Base-by-base conservation (phyloP, 2,329 filamentous ascomycete species). In the Diplodia mutila region DNA sequence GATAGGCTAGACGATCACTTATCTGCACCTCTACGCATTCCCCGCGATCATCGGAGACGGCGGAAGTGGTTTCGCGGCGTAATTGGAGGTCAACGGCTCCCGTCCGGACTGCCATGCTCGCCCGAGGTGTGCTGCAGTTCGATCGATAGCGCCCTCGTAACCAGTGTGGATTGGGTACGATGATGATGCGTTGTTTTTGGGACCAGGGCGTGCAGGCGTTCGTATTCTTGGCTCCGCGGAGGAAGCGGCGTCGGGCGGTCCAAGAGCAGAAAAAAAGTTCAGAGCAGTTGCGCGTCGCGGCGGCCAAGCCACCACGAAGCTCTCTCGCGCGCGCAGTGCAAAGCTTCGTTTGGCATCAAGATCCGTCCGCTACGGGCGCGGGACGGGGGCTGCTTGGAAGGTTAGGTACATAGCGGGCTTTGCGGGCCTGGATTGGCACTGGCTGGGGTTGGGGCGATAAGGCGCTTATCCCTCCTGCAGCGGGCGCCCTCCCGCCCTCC, bases 241-340 rank as follows among this genome's bases (percentile, higher is more conserved):
- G 48, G 21, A n/a, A 29, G 51, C 27, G 23, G 25, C 51, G 51
- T 25, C 25, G 23, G 6, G 42, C 42, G 18, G 1, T 6, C 16
- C 39, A n/a, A 18, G 39, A 42, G 39, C 39, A 32, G 23, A 29
- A 53, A 18, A 25, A 27, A 12, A 32, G 9, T 25, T 1, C 51
- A 12, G 14, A 53, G 23, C n/a, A 25, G 25, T 18, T 25, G 51
- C 23, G 51, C 21, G 23, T 18, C 16, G 16, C 21, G 16, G 11
- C 51, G 53, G 53, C 29, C 53, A 55, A 55, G 53, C 53, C 53
- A 55, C 49, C 32, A 39, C 53, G 53, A 39, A 54, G 51, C 51
- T 54, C 27, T n/a, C 14, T 27, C 3, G 16, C 51, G 54, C 14
- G 54, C 53, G 53, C 18, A 21, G 53, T 6, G 4, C 18, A 54